Base-by-base conservation (phyloP, 2,329 filamentous ascomycete genomes). In the Coniosporium tulheliwenetii region DNA sequence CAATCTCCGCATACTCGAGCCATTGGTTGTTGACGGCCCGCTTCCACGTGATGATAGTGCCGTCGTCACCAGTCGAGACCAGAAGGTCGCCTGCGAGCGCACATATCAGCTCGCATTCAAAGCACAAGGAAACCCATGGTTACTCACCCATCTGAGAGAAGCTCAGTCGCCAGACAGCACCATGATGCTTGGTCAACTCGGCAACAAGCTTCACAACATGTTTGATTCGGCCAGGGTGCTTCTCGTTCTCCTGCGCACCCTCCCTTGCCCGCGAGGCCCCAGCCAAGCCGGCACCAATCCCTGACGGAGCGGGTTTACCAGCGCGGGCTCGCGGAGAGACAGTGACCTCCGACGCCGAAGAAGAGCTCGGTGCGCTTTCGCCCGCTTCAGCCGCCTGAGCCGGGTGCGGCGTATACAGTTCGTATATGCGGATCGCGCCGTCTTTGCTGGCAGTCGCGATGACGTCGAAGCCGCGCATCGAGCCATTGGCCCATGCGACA, bases 361-460 rank as follows among this genome's bases (percentile, higher is more conserved):
- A 26, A 26, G 19, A 26, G 19, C 19, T 7, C 19, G 19, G 19
- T 33, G 10, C 32, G 13, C 32, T 12, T 33, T 33, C 32, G 32
- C 32, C 32, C 10, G 32, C 32, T 10, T 10, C 56, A 68, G 77
- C 5, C 62, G 63, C 48, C 64, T 70, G 37, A 58, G 70, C 50
- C 63, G 71, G 45, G 59, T 64, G 45, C 53, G 62, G 46, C 50
- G 81, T 81, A 31, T 79, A 75, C 13, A 93, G 59, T 50, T 89
- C 78, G 54, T 93, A 94, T n/a, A 98, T 81, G 34, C 89, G 74
- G 34, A 95, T 77, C 50, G 77, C 79, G 2, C 91, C 89, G 56
- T 98, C 91, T 59, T 93, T 93, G 56, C 85, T 91, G 2, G 86
- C 89, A 5, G 87, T 93, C 2, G 89, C 91, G 50, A 96, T 73